Conservation (phyloP, 1,139 yeast genomes). For the Petasospora rhodanensis region DNA sequence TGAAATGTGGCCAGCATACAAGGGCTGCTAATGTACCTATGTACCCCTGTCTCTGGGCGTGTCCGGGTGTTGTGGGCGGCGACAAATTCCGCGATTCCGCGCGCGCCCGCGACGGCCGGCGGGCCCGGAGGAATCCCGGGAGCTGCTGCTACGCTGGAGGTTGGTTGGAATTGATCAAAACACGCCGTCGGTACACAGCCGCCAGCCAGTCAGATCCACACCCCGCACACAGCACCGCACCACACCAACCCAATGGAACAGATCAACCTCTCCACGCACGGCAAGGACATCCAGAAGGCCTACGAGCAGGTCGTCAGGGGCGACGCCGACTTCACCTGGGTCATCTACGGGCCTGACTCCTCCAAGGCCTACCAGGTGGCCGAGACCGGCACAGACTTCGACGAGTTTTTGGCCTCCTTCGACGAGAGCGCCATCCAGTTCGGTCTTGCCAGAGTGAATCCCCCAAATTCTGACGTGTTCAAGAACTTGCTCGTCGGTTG, state of each 20-base stretch:
- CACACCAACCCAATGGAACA: slow-evolving; percentile 28
- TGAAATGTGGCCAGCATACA: no score
- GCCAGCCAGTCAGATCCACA: no score
- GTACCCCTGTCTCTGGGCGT: no score
- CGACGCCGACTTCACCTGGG: slow-evolving; percentile 51
- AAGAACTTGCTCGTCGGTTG: slow-evolving; percentile 86
- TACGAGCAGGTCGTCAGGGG: slow-evolving; percentile 65
- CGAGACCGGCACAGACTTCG: slow-evolving; percentile 56
- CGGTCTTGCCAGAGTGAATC: slow-evolving; percentile 83
- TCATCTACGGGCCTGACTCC: slow-evolving; percentile 58
- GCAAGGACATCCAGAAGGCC: slow-evolving; percentile 46
- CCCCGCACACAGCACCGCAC: slow-evolving; percentile 1
- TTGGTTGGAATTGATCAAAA: no score
- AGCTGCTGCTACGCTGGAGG: no score
- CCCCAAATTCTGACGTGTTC: slow-evolving; percentile 83
- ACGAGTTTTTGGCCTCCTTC: slow-evolving; percentile 76
- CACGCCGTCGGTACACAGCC: no score
- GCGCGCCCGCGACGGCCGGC: no score
- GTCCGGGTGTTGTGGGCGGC: no score
- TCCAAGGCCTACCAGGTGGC: slow-evolving; percentile 54
- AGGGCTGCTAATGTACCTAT: no score
- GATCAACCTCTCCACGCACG: slow-evolving; percentile 25
- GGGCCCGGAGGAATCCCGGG: no score
- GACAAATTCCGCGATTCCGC: no score
- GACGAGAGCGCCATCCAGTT: slow-evolving; percentile 88